A percentile compares a stretch with the other conserved stretches of the same genome.
phyloP scores from a whole-genome alignment of 257 asterid species.

The Agastache rugosa region DNA sequence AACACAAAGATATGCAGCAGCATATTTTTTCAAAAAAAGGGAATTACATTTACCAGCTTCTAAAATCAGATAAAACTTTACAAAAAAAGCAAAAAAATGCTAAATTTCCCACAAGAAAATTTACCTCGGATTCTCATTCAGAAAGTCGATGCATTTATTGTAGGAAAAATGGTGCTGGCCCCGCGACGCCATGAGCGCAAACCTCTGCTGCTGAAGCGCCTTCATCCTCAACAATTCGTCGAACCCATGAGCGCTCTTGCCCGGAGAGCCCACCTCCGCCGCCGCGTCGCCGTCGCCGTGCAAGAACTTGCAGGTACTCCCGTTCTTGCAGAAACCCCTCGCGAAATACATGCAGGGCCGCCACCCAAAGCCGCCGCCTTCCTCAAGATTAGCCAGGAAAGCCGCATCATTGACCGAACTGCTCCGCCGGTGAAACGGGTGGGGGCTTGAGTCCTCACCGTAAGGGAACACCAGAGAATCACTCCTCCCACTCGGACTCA shows the following conservation, averaged over 20 bases:
- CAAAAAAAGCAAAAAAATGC: slow-evolving; percentile 9
- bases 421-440: slow-evolving; percentile 78
- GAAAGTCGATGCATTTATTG: slow-evolving; percentile 64
- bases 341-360: slow-evolving; percentile 90
- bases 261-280: slow-evolving; percentile 65
- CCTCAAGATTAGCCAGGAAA: slow-evolving; percentile 58
- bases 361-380: slow-evolving; percentile 65
- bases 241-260: slow-evolving; percentile 52
- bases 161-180: slow-evolving; percentile 60
- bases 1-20: slow-evolving; percentile 10
- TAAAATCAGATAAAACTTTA: slow-evolving; percentile 20
- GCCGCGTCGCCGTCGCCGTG: slow-evolving; percentile 51
- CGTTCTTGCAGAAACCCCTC: slow-evolving; percentile 88
- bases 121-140: slow-evolving; percentile 74
- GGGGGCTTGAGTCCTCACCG: slow-evolving; percentile 57
- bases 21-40: slow-evolving; percentile 24
- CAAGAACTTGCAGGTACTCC: slow-evolving; percentile 71
- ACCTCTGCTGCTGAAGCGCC: slow-evolving; percentile 84
- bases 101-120: not conserved
- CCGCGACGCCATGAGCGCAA: slow-evolving; percentile 70
- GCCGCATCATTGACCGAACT: slow-evolving; percentile 86
- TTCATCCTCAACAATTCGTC: slow-evolving; percentile 81
- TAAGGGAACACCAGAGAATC: slow-evolving; percentile 72
- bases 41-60: slow-evolving; percentile 33
- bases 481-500: slow-evolving; percentile 90